phyloP scores from a whole-genome alignment of 352 stramenopile species.

The Aphanomyces invadans region DNA sequence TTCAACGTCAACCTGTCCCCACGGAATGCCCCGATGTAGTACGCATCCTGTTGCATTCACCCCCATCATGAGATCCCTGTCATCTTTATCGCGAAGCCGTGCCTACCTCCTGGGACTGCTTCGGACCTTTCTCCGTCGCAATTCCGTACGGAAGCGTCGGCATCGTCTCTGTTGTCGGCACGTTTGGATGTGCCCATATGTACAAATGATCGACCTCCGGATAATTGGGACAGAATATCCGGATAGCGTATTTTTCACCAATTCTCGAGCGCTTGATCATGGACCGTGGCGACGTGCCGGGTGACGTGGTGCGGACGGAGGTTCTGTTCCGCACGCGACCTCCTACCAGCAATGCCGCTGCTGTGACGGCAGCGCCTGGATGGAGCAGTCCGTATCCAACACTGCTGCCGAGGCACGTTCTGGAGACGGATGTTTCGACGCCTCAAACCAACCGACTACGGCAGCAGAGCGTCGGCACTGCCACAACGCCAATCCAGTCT shows the following conservation, averaged over 20 bases:
- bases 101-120: constrained; percentile 19
- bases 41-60: constrained; percentile 50
- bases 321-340: constrained; percentile 5
- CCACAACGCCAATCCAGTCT: not conserved
- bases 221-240: constrained; percentile 11
- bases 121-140: constrained; percentile 23
- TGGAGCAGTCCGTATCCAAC: constrained; percentile 1
- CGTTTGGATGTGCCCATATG: not conserved
- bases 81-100: not conserved
- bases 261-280: not conserved
- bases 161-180: not conserved
- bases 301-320: not conserved
- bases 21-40: constrained; percentile 64
- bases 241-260: not conserved
- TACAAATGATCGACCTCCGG: not conserved
- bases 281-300: not conserved
- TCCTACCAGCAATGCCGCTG: not conserved
- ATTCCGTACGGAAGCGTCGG: not conserved
- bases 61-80: not conserved
- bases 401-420: not conserved
- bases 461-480: not conserved
- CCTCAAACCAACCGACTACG: not conserved
- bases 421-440: not conserved
- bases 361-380: not conserved
- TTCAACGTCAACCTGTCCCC: constrained; percentile 65